Conservation (phyloP, 306 rosid genomes). For the Vicia sativa region DNA sequence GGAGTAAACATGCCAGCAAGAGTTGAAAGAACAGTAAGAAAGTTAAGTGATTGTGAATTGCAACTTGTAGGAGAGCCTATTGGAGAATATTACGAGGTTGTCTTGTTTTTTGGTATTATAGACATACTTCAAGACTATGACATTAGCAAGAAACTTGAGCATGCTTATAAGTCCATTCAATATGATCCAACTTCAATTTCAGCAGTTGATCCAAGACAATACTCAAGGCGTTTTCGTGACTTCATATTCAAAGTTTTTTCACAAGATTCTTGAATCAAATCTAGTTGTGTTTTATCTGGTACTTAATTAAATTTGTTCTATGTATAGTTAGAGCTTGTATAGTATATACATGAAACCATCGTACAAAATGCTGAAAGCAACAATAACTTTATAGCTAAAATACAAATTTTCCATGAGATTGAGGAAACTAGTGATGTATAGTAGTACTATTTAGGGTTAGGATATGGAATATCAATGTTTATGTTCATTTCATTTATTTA, state of each 20-base stretch:
- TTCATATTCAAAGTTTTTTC: slow-evolving; percentile 71
- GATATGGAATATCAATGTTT: slow-evolving; percentile 31
- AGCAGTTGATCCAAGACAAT: slow-evolving; percentile 90
- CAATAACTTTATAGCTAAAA: background rate
- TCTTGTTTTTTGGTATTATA: slow-evolving; percentile 75
- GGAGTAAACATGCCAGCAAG: slow-evolving; percentile 90
- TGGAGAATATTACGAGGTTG: slow-evolving; percentile 78
- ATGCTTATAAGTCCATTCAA: slow-evolving; percentile 86
- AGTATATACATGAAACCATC: background rate
- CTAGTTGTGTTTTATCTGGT: background rate
- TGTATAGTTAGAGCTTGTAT: slow-evolving; percentile 8
- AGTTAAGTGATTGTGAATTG: slow-evolving; percentile 50
- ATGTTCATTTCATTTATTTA: slow-evolving; percentile 29
- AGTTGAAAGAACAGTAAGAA: slow-evolving; percentile 74
- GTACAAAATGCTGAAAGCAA: slow-evolving; percentile 29
- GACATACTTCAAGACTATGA: slow-evolving; percentile 93
- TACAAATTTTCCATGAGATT: slow-evolving; percentile 3
- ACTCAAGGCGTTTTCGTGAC: slow-evolving; percentile 89
- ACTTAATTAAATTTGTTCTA: slow-evolving; percentile 21
- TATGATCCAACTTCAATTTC: slow-evolving; percentile 83
- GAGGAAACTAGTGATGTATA: slow-evolving; percentile 29
- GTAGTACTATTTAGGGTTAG: slow-evolving; percentile 34
- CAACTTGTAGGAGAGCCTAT: slow-evolving; percentile 78
- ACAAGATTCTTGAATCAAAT: slow-evolving; percentile 48
- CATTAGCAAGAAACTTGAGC: slow-evolving; percentile 87